Base-by-base conservation (phyloP, 2,329 filamentous ascomycete genomes). In the Penicillium crustosum region DNA sequence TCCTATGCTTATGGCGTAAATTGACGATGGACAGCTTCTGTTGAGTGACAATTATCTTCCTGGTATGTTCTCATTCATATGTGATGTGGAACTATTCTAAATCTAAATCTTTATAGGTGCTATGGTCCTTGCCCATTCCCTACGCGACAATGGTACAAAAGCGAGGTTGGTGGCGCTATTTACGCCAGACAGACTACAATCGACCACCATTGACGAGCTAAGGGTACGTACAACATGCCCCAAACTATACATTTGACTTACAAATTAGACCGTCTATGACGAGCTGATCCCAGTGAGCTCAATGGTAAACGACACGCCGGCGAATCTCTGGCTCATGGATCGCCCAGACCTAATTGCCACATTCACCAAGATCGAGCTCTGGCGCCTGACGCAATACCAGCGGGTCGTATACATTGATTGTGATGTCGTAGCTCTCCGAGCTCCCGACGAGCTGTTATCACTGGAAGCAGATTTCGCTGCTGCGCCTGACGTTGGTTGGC, bases 401-500 rank as follows among this genome's bases (percentile, higher is more conserved):
- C 93, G 89, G 77, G 91, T 99, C 56, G 90, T 99, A 57, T 99
- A 97, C 75, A 82, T 99, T 62, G 94, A 99, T 73, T 90, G 93
- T 61, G 94, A 99, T 70, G 86, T 96, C 41, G 89, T 99, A n/a
- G 90, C 91, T 31, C 84, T 96, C 61, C 84, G 92, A 66, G 91
- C 93, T 35, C 90, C 93, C 4, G 93, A 99, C 69, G 94, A 99
- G 82, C 86, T 99, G 55, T 95, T 99, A 71, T 83, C 87, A 19
- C 73, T 86, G 42, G 77, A 84, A 12, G 81, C 81, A 35, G 68
- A 79, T 27, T 88, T 89, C 66, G 86, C 86, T 27, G 86, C 94
- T 2, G 92, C 90, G 12, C 93, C 94, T 33, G 94, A 99, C 75
- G 92, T 97, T 68, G 94, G 94, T 66, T 99, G 94, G 94, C 94